phyloP scores from a whole-genome alignment of 441 rosid genomes.

The Jatropha podagrica region DNA sequence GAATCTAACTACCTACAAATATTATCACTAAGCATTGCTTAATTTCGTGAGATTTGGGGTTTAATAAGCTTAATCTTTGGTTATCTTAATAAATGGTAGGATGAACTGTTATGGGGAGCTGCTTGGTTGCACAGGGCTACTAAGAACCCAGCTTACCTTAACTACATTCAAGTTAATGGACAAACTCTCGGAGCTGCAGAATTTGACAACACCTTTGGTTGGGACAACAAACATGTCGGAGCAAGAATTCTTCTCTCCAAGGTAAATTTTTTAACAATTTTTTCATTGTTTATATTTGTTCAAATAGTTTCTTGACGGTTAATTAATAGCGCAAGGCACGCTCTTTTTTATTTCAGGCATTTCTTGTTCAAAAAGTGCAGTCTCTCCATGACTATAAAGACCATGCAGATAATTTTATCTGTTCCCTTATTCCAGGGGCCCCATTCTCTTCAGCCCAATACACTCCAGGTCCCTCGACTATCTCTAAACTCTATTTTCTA shows the following conservation, averaged over 20 bases:
- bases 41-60: not conserved
- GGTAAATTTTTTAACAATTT: slow-evolving; percentile 36
- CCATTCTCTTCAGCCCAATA: slow-evolving; percentile 62
- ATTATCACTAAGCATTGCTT: too few species aligned
- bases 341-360: slow-evolving; percentile 46
- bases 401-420: slow-evolving; percentile 93
- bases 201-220: slow-evolving; percentile 82
- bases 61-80: not conserved
- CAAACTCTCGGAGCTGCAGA: slow-evolving; percentile 81
- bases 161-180: slow-evolving; percentile 73
- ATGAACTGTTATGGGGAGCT: slow-evolving; percentile 96
- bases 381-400: slow-evolving; percentile 73
- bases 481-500: not conserved
- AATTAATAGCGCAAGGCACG: not conserved
- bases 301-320: not conserved
- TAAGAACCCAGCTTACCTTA: slow-evolving; percentile 56
- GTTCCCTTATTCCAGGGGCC: slow-evolving; percentile 74
- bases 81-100: slow-evolving; percentile 38
- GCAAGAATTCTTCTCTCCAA: slow-evolving; percentile 85
- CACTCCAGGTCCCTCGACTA: slow-evolving; percentile 46
- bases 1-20: slow-evolving; percentile 4
- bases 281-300: not conserved
- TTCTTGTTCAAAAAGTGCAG: slow-evolving; percentile 58
- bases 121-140: slow-evolving; percentile 92
- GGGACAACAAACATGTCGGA: slow-evolving; percentile 97